phyloP scores from a whole-genome alignment of 305 asterid genomes.

The Fraxinus paxiana region DNA sequence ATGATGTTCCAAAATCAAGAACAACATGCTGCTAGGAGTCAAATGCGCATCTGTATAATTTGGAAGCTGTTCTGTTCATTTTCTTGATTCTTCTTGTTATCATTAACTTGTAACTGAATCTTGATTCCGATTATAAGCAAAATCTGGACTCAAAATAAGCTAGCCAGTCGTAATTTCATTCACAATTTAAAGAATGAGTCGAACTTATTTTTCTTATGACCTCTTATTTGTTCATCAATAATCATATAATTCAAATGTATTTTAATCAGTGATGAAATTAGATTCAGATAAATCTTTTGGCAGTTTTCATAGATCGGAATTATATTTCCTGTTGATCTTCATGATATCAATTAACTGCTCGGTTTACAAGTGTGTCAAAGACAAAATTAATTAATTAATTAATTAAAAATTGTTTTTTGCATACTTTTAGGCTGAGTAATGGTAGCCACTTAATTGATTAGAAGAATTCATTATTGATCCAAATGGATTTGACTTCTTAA shows the following conservation, averaged over 20 bases:
- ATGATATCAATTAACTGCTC: not conserved
- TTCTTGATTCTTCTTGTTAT: not conserved
- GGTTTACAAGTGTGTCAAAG: not conserved
- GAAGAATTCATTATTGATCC: not conserved
- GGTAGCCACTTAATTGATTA: not conserved
- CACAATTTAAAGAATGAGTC: not conserved
- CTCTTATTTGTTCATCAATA: not conserved
- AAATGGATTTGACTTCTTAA: not conserved
- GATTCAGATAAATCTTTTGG: not conserved
- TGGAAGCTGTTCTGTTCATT: conserved; percentile 19
- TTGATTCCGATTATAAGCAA: not conserved
- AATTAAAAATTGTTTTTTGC: not conserved
- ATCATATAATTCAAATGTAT: not conserved
- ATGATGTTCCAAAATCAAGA: not conserved
- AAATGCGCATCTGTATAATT: conserved; percentile 11
- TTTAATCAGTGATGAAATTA: not conserved
- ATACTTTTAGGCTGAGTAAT: not conserved
- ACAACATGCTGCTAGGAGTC: not conserved
- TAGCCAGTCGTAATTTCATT: not conserved
- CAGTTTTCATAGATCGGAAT: not conserved
- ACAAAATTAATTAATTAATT: too few relatives aligned
- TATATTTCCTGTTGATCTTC: not conserved
- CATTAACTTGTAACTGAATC: not conserved
- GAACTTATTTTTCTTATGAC: not conserved
- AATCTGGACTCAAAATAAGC: not conserved